phyloP scores from a whole-genome alignment of 441 rosid genomes.

The Eugenia klotzschiana region DNA sequence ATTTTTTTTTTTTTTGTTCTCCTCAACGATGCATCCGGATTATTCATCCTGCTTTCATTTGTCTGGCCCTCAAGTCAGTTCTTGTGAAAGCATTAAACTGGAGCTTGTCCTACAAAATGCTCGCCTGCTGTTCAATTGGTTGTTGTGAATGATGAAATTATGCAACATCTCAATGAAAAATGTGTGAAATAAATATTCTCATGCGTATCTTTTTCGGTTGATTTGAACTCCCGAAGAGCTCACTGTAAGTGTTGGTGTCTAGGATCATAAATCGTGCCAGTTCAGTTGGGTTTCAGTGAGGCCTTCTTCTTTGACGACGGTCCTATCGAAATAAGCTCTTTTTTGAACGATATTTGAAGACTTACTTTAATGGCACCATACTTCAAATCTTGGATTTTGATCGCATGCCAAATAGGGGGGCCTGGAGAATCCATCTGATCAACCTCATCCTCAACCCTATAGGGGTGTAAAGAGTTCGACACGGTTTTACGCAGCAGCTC shows the following conservation, averaged over 20 bases:
- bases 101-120: neutral
- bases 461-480: neutral
- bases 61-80: neutral
- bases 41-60: neutral
- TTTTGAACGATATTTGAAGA: neutral
- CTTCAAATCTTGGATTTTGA: neutral
- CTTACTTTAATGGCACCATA: neutral
- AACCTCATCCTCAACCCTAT: neutral
- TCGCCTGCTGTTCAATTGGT: neutral
- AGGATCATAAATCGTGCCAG: neutral
- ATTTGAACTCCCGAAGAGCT: neutral
- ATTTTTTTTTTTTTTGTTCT: neutral
- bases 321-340: neutral
- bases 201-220: too few relatives aligned
- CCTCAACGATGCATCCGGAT: neutral
- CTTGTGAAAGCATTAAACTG: neutral
- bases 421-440: neutral
- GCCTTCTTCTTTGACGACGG: neutral
- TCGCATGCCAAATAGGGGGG: neutral
- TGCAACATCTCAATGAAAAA: neutral
- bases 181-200: neutral
- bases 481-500: neutral
- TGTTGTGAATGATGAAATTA: neutral
- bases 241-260: neutral
- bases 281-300: neutral